Base-by-base conservation (phyloP, 1,139 yeast genomes). In the Yamadazyma trypodendri region DNA sequence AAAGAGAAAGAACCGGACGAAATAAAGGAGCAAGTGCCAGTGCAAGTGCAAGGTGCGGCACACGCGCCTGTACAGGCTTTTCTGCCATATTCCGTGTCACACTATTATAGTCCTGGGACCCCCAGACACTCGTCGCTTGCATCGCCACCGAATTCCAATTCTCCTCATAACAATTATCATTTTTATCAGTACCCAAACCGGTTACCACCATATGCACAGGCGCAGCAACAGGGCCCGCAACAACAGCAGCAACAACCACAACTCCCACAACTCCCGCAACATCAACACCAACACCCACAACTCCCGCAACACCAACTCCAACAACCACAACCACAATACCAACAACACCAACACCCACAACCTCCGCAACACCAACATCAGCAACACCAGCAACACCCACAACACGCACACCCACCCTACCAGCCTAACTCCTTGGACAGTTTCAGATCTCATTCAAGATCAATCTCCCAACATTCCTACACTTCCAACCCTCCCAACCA, bases 81-180 rank as follows among this genome's bases (percentile, higher is more conserved):
- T 15, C 35, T 13, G 24, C 13, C 29, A 9, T 32, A 22, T 14
- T 31, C 36, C 13, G 31, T 18, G 25, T 14, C 13, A 14, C 35
- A 15, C 12, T 34, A 38, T 24, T 31, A 37, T 32, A 35, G 35
- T 10, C 43, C 43, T 5, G 42, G 42, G 2, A 44, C 48, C 6
- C 48, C 48, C 3, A 38, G 29, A 13, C 44, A 40, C 24, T 29
- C 40, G 25, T 28, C 45, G 4, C 37, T 48, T 27, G 50, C 38
- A 6, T 46, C 52, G 18, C 49, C 49, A 5, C 54, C 53, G 4
- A 48, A 49, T 37, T 43, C 50, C n/a, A 43, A 46, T 36, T 44
- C 50, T 4, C 52, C 52, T 4, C 50, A 49, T 33, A 38, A 46
- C 9, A 40, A 44, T 34, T 45, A 46, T 33, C 46, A 46, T 13